Evolutionary conservation across 345 rosid genomes (phyloP), one percentile per base, ranked within the genome.

Genomic region (Lagerstroemia speciosa): DNA sequence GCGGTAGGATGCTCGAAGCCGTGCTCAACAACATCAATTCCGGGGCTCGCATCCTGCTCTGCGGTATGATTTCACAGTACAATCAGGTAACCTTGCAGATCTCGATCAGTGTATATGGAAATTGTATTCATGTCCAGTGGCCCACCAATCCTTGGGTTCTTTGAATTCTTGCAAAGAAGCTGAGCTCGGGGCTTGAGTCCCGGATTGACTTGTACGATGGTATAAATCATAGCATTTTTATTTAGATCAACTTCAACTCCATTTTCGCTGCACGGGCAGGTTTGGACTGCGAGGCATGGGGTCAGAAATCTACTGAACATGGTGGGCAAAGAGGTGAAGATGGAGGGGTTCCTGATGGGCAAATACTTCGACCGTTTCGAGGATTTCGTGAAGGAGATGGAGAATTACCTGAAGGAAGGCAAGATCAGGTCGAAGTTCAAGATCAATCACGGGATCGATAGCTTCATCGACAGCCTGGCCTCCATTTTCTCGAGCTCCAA

Each of bases 41-140:
- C 1, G 48, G 37, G 7, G 86, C 86, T 1, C 65, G 78, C 16
- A 79, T 85, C 43, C 53, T 74, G 0, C 50, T 80, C 3, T 78
- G 82, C 11, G 86, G 86, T 72, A 85, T 83, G 89, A 83, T 85
- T 2, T 85, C 86, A 11, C 75, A 77, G 14, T 85, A 85, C 30
- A 83, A 83, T 52, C 70, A 81, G 85, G 86, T 83, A 65, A 2
- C n/a, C n/a, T n/a, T n/a, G n/a, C n/a, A n/a, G n/a, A n/a, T n/a
- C n/a, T n/a, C n/a, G n/a, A n/a, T n/a, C n/a, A n/a, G n/a, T n/a
- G n/a, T n/a, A n/a, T n/a, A n/a, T n/a, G n/a, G n/a, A n/a, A n/a
- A n/a, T n/a, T n/a, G n/a, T n/a, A n/a, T n/a, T n/a, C n/a, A n/a
- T n/a, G n/a, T n/a, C n/a, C n/a, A n/a, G n/a, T n/a, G n/a, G n/a